Conservation (phyloP, 2,329 filamentous ascomycete genomes). For the Aspergillus neoniger region DNA sequence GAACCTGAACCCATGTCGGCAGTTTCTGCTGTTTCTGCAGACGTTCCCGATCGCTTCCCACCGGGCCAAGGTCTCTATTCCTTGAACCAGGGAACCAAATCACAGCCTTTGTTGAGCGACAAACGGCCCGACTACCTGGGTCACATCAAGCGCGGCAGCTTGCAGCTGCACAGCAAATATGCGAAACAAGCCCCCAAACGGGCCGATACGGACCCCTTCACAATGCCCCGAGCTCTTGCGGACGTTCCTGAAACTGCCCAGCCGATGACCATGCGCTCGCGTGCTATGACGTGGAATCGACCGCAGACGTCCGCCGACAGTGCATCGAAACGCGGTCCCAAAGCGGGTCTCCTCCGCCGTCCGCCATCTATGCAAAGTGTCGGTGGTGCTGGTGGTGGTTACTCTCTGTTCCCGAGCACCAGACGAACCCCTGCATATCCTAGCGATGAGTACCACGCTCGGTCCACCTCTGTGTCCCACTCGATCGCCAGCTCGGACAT, state of each 20-base stretch:
- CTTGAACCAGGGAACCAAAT: constrained; percentile 17
- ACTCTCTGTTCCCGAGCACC: constrained; percentile 19
- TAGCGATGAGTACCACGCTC: constrained; percentile 16
- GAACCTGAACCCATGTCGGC: constrained; percentile 13
- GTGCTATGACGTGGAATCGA: constrained; percentile 28
- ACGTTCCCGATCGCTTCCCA: constrained; percentile 9
- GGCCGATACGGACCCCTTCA: constrained; percentile 9
- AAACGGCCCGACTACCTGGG: neutral
- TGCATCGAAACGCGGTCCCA: constrained; percentile 1
- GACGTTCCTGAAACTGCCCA: constrained; percentile 25
- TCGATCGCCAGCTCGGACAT: constrained; percentile 22
- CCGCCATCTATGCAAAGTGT: constrained; percentile 30
- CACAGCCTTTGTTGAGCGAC: constrained; percentile 20
- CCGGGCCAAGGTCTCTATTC: constrained; percentile 15
- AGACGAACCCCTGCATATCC: constrained; percentile 16
- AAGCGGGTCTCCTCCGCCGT: constrained; percentile 14
- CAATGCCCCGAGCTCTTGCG: constrained; percentile 27
- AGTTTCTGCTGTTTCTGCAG: constrained; percentile 7
- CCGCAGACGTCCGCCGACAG: constrained; percentile 23
- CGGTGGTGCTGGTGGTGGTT: constrained; percentile 21
- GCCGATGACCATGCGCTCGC: constrained; percentile 22
- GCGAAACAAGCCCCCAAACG: neutral
- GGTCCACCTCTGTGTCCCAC: constrained; percentile 23
- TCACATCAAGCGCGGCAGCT: constrained; percentile 12
- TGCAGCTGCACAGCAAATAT: constrained; percentile 13